Conservation (phyloP, 768 basidiomycete genomes). For the Panus rudis region DNA sequence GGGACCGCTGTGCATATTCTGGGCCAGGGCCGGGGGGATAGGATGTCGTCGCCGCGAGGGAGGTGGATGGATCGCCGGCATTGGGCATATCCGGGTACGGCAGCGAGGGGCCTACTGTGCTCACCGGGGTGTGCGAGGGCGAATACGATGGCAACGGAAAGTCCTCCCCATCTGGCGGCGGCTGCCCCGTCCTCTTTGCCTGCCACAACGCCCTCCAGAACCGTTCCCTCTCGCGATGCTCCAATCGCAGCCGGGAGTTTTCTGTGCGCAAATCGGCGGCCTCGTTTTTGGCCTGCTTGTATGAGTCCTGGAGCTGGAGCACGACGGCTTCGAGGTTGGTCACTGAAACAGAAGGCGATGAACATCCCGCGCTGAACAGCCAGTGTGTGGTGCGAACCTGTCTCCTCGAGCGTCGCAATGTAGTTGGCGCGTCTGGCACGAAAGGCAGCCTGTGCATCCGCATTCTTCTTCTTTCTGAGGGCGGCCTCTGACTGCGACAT, state of each 20-base stretch:
- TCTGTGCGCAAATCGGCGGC: constrained; percentile 58
- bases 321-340: constrained; percentile 83
- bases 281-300: constrained; percentile 59
- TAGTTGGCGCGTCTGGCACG: constrained; percentile 77
- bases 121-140: constrained; percentile 15
- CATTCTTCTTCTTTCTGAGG: constrained; percentile 82
- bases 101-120: constrained; percentile 15
- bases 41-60: constrained; percentile 32
- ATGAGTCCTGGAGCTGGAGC: constrained; percentile 75
- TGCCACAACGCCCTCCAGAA: constrained; percentile 68
- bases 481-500: constrained; percentile 65
- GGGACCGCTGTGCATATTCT: constrained; percentile 40
- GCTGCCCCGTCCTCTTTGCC: constrained; percentile 38
- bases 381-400: constrained; percentile 32
- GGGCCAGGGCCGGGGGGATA: constrained; percentile 36
- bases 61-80: constrained; percentile 38
- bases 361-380: constrained; percentile 4
- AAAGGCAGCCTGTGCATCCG: constrained; percentile 84
- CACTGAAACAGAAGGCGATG: constrained; percentile 35
- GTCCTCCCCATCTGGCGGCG: constrained; percentile 37
- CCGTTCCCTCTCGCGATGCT: constrained; percentile 66
- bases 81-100: constrained; percentile 17
- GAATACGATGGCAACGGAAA: constrained; percentile 38
- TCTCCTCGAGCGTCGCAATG: constrained; percentile 82
- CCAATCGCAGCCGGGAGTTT: constrained; percentile 54